Evolutionary conservation across 2,329 filamentous ascomycete species (phyloP).

Genomic region (Endothia cerciana): DNA sequence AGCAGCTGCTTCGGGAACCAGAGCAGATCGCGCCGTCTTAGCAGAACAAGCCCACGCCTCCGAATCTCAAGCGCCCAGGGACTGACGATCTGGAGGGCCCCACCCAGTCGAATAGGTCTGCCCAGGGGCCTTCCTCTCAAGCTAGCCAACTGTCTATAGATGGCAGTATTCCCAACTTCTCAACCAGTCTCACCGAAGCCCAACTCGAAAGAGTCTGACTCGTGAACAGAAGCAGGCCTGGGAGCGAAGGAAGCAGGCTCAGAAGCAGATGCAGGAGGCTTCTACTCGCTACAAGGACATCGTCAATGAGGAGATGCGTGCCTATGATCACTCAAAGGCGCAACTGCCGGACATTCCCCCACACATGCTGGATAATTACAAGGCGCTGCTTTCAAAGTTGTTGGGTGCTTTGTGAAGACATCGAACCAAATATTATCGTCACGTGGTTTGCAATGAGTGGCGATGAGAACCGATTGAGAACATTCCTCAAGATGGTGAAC

Average conservation of each 20-base stretch:
- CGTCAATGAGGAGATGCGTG: conserved; percentile 45
- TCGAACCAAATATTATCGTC: conserved; percentile 42
- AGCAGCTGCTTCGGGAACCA: conserved; percentile 30
- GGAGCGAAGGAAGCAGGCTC: conserved; percentile 41
- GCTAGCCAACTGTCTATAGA: conserved; percentile 17
- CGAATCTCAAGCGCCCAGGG: conserved; percentile 54
- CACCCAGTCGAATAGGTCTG: conserved; percentile 33
- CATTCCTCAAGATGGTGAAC: conserved; percentile 59
- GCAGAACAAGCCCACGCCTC: conserved; percentile 42
- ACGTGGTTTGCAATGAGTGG: conserved; percentile 53
- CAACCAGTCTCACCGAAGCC: conserved; percentile 39
- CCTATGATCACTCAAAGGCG: conserved; percentile 42
- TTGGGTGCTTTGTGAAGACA: background rate
- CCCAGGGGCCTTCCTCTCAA: conserved; percentile 37
- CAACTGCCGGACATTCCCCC: background rate
- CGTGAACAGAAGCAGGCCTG: conserved; percentile 52
- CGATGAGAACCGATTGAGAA: conserved; percentile 54
- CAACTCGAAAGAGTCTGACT: conserved; percentile 47
- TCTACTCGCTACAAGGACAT: conserved; percentile 41
- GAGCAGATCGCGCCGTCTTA: conserved; percentile 35
- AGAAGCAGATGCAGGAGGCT: conserved; percentile 30
- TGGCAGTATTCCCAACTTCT: background rate
- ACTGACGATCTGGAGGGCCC: conserved; percentile 49
- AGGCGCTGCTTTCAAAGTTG: background rate
- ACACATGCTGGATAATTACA: background rate